Evolutionary conservation across 2,329 filamentous ascomycete genomes (phyloP).

Genomic region (Colletotrichum viniferum): DNA sequence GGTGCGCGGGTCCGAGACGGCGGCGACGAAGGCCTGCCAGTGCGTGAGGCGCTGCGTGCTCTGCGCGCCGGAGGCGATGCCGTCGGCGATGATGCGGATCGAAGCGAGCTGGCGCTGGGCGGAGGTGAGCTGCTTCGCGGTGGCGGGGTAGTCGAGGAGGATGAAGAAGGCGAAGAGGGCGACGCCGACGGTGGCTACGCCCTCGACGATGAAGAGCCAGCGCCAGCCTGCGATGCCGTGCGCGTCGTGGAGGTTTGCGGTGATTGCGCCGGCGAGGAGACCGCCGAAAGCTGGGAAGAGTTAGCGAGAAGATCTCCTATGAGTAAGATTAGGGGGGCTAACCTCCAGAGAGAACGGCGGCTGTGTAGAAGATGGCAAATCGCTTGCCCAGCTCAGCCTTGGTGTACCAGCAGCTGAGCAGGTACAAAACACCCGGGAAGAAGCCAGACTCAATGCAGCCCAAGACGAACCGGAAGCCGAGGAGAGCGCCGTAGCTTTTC

Average conservation of each 20-base stretch:
- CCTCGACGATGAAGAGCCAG: conserved; percentile 63
- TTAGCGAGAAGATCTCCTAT: not conserved
- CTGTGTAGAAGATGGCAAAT: conserved; percentile 62
- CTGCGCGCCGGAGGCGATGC: conserved; percentile 36
- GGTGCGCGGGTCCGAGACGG: conserved; percentile 50
- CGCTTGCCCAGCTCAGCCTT: conserved; percentile 42
- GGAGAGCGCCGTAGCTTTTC: conserved; percentile 49
- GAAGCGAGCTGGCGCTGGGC: conserved; percentile 66
- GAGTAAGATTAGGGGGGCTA: too few relatives aligned
- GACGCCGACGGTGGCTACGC: conserved; percentile 67
- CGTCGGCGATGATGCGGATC: conserved; percentile 44
- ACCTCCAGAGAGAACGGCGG: conserved; percentile 52
- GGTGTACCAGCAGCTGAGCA: conserved; percentile 63
- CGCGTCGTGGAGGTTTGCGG: conserved; percentile 48
- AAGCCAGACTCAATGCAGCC: conserved; percentile 57
- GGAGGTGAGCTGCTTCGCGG: conserved; percentile 61
- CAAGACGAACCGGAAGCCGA: conserved; percentile 49
- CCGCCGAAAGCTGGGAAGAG: conserved; percentile 49
- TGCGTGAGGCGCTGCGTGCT: conserved; percentile 28
- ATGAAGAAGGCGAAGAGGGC: conserved; percentile 69
- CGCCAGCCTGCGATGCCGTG: conserved; percentile 54
- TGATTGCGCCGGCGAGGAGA: conserved; percentile 49
- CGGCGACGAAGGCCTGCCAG: conserved; percentile 31
- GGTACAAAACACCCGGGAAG: conserved; percentile 54
- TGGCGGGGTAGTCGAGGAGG: conserved; percentile 73